Evolutionary conservation across 1,139 yeast genomes (phyloP).

Genomic region (Kluyveromyces marxianus): DNA sequence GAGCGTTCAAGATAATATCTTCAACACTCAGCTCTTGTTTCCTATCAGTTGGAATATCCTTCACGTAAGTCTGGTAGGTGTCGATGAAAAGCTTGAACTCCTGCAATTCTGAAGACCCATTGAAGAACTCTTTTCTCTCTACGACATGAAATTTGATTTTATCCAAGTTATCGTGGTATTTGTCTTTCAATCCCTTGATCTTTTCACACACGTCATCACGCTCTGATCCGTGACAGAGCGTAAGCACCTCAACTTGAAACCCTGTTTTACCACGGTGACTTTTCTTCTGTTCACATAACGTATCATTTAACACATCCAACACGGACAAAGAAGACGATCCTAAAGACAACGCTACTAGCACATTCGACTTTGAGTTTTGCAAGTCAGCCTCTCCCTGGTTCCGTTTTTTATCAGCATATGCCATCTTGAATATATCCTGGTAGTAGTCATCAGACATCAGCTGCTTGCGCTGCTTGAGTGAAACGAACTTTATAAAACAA

Average conservation of each 20-base stretch:
- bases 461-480: slow-evolving; percentile 73
- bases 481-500: slow-evolving; percentile 68
- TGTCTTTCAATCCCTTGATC: slow-evolving; percentile 20
- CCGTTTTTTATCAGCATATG: slow-evolving; percentile 31
- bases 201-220: slow-evolving; percentile 17
- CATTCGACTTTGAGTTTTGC: slow-evolving; percentile 29
- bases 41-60: background rate
- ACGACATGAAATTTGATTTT: slow-evolving; percentile 35
- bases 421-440: slow-evolving; percentile 50
- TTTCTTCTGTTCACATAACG: slow-evolving; percentile 51
- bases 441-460: slow-evolving; percentile 68
- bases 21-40: background rate
- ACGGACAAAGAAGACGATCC: slow-evolving; percentile 62
- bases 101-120: slow-evolving; percentile 9
- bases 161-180: slow-evolving; percentile 17
- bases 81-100: slow-evolving; percentile 15
- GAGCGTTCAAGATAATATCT: slow-evolving; percentile 26
- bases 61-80: slow-evolving; percentile 8
- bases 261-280: slow-evolving; percentile 64
- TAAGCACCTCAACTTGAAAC: slow-evolving; percentile 49
- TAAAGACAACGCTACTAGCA: slow-evolving; percentile 56
- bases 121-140: slow-evolving; percentile 34
- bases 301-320: slow-evolving; percentile 55
- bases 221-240: slow-evolving; percentile 20
- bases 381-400: slow-evolving; percentile 22